A percentile compares a stretch with the other conserved stretches of the same genome.
Evolutionary conservation across 768 basidiomycete genomes (phyloP).

Genomic region (Clitopilus passeckerianus): DNA sequence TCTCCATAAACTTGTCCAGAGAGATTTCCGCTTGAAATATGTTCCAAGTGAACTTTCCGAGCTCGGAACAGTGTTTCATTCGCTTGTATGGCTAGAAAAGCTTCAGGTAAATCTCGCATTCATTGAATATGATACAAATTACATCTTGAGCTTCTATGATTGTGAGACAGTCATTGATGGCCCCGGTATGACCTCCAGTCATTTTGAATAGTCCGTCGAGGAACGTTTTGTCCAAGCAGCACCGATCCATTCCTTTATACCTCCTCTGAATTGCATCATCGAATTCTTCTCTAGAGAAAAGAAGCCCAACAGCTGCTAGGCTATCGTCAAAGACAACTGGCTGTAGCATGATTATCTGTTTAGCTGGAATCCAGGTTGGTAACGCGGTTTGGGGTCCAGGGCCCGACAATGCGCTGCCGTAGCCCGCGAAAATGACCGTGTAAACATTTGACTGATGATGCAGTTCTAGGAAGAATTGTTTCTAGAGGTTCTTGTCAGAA

Average conservation of each 20-base stretch:
- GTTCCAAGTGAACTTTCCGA: neutral
- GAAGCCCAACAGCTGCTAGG: slow-evolving; percentile 4
- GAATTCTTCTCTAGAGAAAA: slow-evolving; percentile 7
- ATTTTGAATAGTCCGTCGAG: slow-evolving; percentile 5
- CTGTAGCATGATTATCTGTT: slow-evolving; percentile 1
- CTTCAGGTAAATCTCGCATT: neutral
- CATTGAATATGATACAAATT: slow-evolving; percentile 1
- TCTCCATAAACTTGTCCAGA: neutral
- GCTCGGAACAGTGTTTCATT: neutral
- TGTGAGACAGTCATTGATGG: slow-evolving; percentile 6
- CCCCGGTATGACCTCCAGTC: slow-evolving; percentile 10
- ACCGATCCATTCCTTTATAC: neutral
- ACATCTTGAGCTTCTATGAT: slow-evolving; percentile 6
- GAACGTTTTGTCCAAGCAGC: slow-evolving; percentile 4
- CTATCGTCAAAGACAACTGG: neutral
- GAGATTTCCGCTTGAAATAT: neutral
- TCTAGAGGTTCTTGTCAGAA: slow-evolving; percentile 5
- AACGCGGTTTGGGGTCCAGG: no score
- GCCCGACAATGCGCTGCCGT: slow-evolving; percentile 2
- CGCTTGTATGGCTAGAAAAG: neutral
- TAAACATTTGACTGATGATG: neutral
- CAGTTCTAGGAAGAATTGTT: slow-evolving; percentile 3
- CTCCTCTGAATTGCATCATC: slow-evolving; percentile 1
- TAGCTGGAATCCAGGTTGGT: neutral
- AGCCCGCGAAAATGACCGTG: slow-evolving; percentile 5